A percentile compares a stretch with the other conserved stretches of the same genome.
These are phyloP conservation scores for Chlamydomonas incerta DNA, from an alignment of 139 green algal species.

Conservation along the genomic window DNA sequence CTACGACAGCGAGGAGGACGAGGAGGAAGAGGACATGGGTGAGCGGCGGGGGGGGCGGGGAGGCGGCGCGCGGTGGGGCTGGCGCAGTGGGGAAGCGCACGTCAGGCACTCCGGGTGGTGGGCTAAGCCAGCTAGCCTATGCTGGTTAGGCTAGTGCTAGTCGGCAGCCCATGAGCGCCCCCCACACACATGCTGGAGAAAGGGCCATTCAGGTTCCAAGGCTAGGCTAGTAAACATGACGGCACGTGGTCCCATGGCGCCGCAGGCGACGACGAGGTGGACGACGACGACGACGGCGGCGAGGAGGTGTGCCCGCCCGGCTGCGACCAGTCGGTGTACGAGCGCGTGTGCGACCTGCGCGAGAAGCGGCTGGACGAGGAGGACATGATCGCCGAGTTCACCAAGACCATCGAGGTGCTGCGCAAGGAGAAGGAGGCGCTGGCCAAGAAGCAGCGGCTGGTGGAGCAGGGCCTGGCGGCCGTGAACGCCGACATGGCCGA, in stretches of 20 bases:
- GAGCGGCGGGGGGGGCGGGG: not conserved
- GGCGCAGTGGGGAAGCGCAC: too few species aligned
- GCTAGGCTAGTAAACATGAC: too few species aligned
- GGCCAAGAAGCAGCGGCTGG: slow-evolving; percentile 78
- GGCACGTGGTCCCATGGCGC: too few species aligned
- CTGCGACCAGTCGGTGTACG: slow-evolving; percentile 78
- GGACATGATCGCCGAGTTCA: slow-evolving; percentile 74
- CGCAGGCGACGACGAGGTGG: slow-evolving; percentile 56
- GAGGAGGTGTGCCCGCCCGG: slow-evolving; percentile 78
- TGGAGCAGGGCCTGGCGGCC: slow-evolving; percentile 72
- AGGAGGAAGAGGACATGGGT: slow-evolving; percentile 55
- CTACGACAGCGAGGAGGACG: slow-evolving; percentile 58
- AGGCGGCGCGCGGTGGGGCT: too few species aligned
- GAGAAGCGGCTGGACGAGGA: slow-evolving; percentile 84
- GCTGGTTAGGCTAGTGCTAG: too few species aligned
- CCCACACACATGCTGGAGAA: too few species aligned
- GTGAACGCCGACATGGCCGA: slow-evolving; percentile 75
- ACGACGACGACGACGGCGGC: slow-evolving; percentile 67
- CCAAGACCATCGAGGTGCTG: slow-evolving; percentile 73
- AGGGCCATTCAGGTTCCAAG: too few species aligned
- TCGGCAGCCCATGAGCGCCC: too few species aligned
- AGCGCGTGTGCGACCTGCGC: slow-evolving; percentile 82
- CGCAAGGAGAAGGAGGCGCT: slow-evolving; percentile 80
- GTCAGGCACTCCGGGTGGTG: too few species aligned
- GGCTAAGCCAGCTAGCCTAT: too few species aligned